These are phyloP conservation scores for Hypoxylon sp. DNA, from an alignment of 2,329 filamentous ascomycete species.

Conservation along the genomic window DNA sequence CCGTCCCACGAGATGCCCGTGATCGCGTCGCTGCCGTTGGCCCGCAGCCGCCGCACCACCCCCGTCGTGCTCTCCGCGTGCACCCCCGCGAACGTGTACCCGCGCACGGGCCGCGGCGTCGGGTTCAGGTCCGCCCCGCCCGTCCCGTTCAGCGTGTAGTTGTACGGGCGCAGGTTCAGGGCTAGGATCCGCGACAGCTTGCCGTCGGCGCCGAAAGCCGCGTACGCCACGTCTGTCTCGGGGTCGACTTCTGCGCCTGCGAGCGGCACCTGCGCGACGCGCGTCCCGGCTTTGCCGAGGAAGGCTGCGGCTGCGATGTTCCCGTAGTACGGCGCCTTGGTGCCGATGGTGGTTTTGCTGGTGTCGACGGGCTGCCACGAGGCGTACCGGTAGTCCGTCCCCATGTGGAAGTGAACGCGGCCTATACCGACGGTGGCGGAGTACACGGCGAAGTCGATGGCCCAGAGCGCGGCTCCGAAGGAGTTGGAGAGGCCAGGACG, in stretches of 20 bases:
- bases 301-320: conserved; percentile 71
- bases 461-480: conserved; percentile 77
- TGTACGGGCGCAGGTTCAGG: conserved; percentile 72
- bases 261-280: conserved; percentile 62
- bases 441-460: conserved; percentile 73
- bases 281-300: conserved; percentile 62
- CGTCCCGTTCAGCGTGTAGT: conserved; percentile 66
- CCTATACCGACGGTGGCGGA: conserved; percentile 69
- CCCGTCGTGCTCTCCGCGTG: conserved; percentile 34
- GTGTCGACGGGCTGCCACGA: conserved; percentile 73
- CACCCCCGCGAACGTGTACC: conserved; percentile 59
- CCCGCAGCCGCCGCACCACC: conserved; percentile 65
- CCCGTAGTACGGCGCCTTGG: conserved; percentile 76
- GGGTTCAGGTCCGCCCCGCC: conserved; percentile 47
- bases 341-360: conserved; percentile 64
- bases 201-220: conserved; percentile 60
- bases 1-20: conserved; percentile 74
- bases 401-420: conserved; percentile 75
- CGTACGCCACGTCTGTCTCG: conserved; percentile 66
- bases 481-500: conserved; percentile 73
- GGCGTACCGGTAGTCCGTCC: conserved; percentile 73
- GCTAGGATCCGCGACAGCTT: conserved; percentile 65
- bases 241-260: conserved; percentile 57
- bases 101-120: conserved; percentile 52
- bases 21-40: conserved; percentile 75